Percentiles rank a stretch among this genome's conserved stretches.
These are phyloP conservation scores for Flaveria robusta DNA, from an alignment of 129 eudicot genomes.

Conservation along the genomic window DNA sequence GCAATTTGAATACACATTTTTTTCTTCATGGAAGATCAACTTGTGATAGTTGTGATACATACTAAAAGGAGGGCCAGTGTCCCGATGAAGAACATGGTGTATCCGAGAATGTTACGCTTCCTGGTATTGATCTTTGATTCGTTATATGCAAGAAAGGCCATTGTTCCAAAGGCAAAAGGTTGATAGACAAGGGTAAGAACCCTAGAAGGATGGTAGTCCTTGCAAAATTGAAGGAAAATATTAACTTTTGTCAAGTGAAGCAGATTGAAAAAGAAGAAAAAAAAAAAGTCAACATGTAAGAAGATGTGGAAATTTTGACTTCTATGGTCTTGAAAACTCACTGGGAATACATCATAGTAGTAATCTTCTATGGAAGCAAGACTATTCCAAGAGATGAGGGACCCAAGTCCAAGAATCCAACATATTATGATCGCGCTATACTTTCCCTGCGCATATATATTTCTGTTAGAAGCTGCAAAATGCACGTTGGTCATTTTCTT, in stretches of 20 bases:
- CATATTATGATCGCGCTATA: conserved; percentile 40
- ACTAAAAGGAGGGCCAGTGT: conserved; percentile 53
- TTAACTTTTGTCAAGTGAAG: neutral
- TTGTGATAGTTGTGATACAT: conserved; percentile 13
- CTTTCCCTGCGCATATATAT: conserved; percentile 42
- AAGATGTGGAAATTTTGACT: conserved; percentile 21
- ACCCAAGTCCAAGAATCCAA: conserved; percentile 64
- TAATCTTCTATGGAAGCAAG: conserved; percentile 52
- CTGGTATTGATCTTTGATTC: conserved; percentile 59
- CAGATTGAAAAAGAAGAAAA: neutral
- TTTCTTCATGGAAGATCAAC: neutral
- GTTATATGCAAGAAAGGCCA: conserved; percentile 45
- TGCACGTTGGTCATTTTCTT: neutral
- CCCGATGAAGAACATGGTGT: conserved; percentile 40
- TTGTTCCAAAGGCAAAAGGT: conserved; percentile 61
- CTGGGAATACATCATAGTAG: conserved; percentile 55
- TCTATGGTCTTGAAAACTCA: conserved; percentile 27
- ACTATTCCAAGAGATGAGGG: conserved; percentile 58
- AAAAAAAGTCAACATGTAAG: neutral
- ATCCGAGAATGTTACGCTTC: conserved; percentile 54
- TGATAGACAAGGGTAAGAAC: conserved; percentile 68
- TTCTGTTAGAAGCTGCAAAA: conserved; percentile 1
- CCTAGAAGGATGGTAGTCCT: conserved; percentile 66
- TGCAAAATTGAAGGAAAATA: conserved; percentile 5
- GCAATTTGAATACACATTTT: neutral